Percentiles rank a stretch among this genome's conserved stretches.
phyloP scores from a whole-genome alignment of 2,329 filamentous ascomycete species.

The Xylaria sp. region DNA sequence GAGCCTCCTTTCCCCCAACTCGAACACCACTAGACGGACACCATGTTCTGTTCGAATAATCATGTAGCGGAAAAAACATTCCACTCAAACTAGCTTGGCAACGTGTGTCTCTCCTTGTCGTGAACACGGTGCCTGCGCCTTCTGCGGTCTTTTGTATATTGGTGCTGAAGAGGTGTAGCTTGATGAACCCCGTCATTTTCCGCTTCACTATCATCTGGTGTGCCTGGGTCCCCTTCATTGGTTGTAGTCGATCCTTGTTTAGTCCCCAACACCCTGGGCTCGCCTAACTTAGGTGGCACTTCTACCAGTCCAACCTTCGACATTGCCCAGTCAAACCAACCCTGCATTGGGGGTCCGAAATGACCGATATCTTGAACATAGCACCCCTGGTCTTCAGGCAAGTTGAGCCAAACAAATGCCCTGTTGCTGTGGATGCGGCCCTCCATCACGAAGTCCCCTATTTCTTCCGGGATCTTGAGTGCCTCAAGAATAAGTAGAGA shows the following conservation, averaged over 20 bases:
- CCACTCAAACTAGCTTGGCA: no score
- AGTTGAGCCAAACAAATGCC: conserved; percentile 54
- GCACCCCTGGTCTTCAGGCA: conserved; percentile 51
- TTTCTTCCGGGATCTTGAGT: conserved; percentile 51
- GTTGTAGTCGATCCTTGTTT: conserved; percentile 27
- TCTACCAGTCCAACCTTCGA: conserved; percentile 44
- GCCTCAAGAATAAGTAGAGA: conserved; percentile 53
- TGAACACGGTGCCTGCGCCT: neutral
- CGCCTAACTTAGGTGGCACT: conserved; percentile 35
- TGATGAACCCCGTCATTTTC: conserved; percentile 1
- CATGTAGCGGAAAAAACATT: no score
- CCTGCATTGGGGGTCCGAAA: conserved; percentile 48
- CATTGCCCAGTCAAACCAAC: conserved; percentile 45
- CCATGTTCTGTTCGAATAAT: no score
- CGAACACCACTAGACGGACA: no score
- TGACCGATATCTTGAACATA: conserved; percentile 51
- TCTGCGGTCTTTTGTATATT: neutral
- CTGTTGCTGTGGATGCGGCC: conserved; percentile 54
- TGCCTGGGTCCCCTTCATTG: neutral
- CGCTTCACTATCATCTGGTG: conserved; percentile 11
- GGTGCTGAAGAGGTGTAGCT: conserved; percentile 16
- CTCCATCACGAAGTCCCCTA: conserved; percentile 54
- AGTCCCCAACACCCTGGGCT: conserved; percentile 46
- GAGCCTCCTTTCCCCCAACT: no score
- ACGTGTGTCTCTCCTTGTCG: neutral